Evolutionary conservation across 805 yeast genomes (phyloP), one percentile per base, ranked within the genome.

Genomic region (Starmerella powellii): DNA sequence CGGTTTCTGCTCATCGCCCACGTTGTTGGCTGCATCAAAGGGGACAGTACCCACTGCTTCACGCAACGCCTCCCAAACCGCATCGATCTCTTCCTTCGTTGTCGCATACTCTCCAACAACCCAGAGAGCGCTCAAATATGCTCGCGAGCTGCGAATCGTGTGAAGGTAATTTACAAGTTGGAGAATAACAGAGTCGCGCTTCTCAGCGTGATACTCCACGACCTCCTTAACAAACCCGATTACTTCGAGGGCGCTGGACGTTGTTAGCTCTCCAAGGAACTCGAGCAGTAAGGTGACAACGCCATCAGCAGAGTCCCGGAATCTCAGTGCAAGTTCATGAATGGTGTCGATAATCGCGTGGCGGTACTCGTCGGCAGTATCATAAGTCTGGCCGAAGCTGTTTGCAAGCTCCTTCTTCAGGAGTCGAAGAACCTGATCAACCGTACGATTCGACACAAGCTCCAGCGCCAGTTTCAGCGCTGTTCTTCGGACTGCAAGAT

Each of bases 51-150:
- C 98, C 45, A 91, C 67, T 49, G 83, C 76, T 26, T 73, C 61
- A 59, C 95, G 78, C 49, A 91, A 75, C 50, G 75, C 81, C 54
- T 74, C 80, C 98, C 98, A 93, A 4, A 93, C 78, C 20, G 70
- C 72, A 60, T 80, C 81, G 48, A 91, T 77, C 40, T 80, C 80
- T 20, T 68, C 62, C 50, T 78, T 85, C 40, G 78, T 79, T 35
- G 72, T 56, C 31, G 87, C 68, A 62, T 86, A 91, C 63, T 93
- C 98, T 62, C 99, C 98, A 54, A 91, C 64, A 38, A 91, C 78
- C 99, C 99, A 91, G 46, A 93, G 68, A 0, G 94, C 85, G 24
- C 95, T 94, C 51, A 97, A 78, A 65, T 77, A 81, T 10, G 91
- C 95, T 56, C 86, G 86, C 11, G 95, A 94, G 46, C 91, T 78